phyloP scores from a whole-genome alignment of 345 rosid genomes.

The Gossypium turneri region DNA sequence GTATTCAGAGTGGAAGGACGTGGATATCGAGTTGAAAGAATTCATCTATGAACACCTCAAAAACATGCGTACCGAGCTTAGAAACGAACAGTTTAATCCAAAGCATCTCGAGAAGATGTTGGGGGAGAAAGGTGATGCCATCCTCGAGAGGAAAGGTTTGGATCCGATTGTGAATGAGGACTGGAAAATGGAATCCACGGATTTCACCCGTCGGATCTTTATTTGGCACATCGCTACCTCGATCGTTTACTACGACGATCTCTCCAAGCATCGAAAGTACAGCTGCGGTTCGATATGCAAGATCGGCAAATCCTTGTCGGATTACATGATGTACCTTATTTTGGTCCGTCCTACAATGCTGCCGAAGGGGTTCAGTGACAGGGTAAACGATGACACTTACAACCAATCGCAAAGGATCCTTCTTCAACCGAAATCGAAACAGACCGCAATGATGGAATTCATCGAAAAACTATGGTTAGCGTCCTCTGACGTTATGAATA shows the following conservation, averaged over 20 bases:
- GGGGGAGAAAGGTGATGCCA: not conserved
- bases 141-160: not conserved
- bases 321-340: not conserved
- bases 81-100: not conserved
- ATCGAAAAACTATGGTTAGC: not conserved
- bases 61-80: not conserved
- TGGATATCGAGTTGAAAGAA: not conserved
- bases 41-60: not conserved
- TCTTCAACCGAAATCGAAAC: not conserved
- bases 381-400: not conserved
- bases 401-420: not conserved
- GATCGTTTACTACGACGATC: not conserved
- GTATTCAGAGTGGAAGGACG: not conserved
- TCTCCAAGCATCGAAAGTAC: not conserved
- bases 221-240: not conserved
- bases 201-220: not conserved
- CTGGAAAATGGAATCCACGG: not conserved
- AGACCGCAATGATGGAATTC: not conserved
- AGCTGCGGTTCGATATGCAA: not conserved
- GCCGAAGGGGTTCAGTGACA: constrained; percentile 1
- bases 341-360: not conserved
- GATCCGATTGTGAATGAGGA: not conserved
- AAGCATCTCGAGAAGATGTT: not conserved
- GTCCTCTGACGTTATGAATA: no score
- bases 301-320: not conserved